These are phyloP conservation scores for Daldinia sp. DNA, from an alignment of 2,329 filamentous ascomycete genomes.

Conservation along the genomic window DNA sequence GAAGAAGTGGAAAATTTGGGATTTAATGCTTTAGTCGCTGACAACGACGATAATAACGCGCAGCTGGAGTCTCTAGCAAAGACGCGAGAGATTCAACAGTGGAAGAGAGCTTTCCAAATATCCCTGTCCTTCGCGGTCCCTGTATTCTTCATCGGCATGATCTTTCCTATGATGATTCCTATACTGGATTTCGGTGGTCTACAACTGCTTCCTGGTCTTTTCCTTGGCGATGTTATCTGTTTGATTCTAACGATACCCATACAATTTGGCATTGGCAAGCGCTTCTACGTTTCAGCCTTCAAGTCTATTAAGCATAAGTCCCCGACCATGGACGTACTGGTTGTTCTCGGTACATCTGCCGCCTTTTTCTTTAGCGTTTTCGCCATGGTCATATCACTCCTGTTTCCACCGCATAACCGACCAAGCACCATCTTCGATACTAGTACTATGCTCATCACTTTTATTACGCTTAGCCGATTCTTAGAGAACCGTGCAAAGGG, in stretches of 20 bases:
- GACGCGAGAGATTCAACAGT: constrained; percentile 94
- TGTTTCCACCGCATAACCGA: constrained; percentile 76
- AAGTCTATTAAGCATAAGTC: constrained; percentile 90
- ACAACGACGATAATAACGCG: constrained; percentile 94
- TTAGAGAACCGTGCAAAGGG: constrained; percentile 95
- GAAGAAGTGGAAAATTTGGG: constrained; percentile 82
- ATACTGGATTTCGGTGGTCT: constrained; percentile 78
- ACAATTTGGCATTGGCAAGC: constrained; percentile 94
- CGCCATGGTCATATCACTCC: constrained; percentile 83
- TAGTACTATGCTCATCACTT: constrained; percentile 97
- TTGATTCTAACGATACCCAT: constrained; percentile 87
- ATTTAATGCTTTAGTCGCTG: constrained; percentile 87
- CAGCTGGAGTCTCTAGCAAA: constrained; percentile 96
- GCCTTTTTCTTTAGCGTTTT: constrained; percentile 96
- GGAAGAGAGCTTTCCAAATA: constrained; percentile 80
- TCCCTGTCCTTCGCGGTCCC: constrained; percentile 86
- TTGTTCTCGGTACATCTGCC: constrained; percentile 90
- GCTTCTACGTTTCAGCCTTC: constrained; percentile 93
- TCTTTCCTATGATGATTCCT: constrained; percentile 86
- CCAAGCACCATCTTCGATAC: constrained; percentile 96
- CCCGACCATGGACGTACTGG: constrained; percentile 97
- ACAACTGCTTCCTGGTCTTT: constrained; percentile 76
- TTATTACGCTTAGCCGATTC: constrained; percentile 89
- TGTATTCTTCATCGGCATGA: constrained; percentile 92
- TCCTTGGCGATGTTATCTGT: constrained; percentile 87